Conservation (phyloP, 345 rosid species). For the Pistacia integerrima region DNA sequence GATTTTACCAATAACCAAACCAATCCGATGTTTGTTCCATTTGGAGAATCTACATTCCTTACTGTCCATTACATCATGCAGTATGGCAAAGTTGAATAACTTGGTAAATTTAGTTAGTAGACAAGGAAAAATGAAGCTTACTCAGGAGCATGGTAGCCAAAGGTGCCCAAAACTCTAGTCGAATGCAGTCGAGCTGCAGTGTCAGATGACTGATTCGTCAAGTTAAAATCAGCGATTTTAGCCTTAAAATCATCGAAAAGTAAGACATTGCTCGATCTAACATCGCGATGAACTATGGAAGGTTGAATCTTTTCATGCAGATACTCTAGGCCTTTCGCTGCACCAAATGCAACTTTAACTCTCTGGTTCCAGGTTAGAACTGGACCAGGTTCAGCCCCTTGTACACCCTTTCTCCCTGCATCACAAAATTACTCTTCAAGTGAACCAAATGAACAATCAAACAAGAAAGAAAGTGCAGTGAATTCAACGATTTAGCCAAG, state of each 20-base stretch:
- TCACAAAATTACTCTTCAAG: background rate
- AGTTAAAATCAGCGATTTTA: conserved; percentile 92
- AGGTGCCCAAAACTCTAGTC: conserved; percentile 95
- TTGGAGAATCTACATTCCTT: no score
- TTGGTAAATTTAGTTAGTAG: background rate
- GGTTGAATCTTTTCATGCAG: conserved; percentile 96
- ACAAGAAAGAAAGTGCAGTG: no score
- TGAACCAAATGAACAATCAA: background rate
- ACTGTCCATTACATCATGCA: no score
- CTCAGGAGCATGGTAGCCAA: conserved; percentile 99
- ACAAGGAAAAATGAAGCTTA: conserved; percentile 24
- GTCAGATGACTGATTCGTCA: conserved; percentile 86
- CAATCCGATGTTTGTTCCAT: no score
- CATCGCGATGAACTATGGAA: conserved; percentile 86
- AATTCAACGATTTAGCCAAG: background rate
- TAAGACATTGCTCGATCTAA: conserved; percentile 94
- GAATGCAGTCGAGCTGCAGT: conserved; percentile 92
- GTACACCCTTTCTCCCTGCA: conserved; percentile 92
- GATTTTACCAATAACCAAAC: no score
- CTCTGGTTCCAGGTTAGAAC: conserved; percentile 88
- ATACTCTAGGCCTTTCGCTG: conserved; percentile 90
- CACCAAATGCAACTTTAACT: conserved; percentile 87
- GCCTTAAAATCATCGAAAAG: conserved; percentile 75
- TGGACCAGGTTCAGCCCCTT: conserved; percentile 96
- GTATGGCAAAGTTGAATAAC: no score